These are phyloP conservation scores for Serendipita vermifera DNA, from an alignment of 768 basidiomycete genomes.

Conservation along the genomic window DNA sequence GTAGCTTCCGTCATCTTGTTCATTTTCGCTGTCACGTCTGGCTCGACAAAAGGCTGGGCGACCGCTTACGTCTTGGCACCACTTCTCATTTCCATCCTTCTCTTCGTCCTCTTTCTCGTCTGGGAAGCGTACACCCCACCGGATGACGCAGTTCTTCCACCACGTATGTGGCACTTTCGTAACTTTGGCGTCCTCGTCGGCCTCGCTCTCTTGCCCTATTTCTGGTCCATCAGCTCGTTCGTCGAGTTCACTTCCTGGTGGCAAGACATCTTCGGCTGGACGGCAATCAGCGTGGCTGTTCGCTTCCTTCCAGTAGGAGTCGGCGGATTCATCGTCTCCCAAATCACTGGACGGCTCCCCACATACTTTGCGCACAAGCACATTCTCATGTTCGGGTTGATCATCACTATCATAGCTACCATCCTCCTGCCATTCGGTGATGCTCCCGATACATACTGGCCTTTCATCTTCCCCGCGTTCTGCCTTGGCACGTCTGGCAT, in stretches of 20 bases:
- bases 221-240: neutral
- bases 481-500: conserved; percentile 34
- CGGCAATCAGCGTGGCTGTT: conserved; percentile 12
- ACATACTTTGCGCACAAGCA: conserved; percentile 30
- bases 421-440: conserved; percentile 32
- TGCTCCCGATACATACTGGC: conserved; percentile 31
- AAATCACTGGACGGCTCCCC: conserved; percentile 30
- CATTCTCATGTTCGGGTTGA: conserved; percentile 32
- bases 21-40: conserved; percentile 30
- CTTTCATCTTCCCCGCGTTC: conserved; percentile 37
- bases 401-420: conserved; percentile 28
- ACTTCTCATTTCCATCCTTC: conserved; percentile 32
- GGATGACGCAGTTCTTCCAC: conserved; percentile 26
- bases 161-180: conserved; percentile 13
- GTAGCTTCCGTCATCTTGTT: conserved; percentile 25
- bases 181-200: conserved; percentile 27
- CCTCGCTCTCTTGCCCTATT: conserved; percentile 25
- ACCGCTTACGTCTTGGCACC: conserved; percentile 33
- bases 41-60: conserved; percentile 38
- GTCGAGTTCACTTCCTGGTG: neutral
- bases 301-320: conserved; percentile 25
- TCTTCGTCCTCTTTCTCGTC: conserved; percentile 34
- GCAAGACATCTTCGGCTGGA: conserved; percentile 9
- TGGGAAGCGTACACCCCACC: conserved; percentile 34
- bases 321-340: conserved; percentile 24